Evolutionary conservation across 352 stramenopile genomes (phyloP).

Genomic region (Peronospora tabacina): DNA sequence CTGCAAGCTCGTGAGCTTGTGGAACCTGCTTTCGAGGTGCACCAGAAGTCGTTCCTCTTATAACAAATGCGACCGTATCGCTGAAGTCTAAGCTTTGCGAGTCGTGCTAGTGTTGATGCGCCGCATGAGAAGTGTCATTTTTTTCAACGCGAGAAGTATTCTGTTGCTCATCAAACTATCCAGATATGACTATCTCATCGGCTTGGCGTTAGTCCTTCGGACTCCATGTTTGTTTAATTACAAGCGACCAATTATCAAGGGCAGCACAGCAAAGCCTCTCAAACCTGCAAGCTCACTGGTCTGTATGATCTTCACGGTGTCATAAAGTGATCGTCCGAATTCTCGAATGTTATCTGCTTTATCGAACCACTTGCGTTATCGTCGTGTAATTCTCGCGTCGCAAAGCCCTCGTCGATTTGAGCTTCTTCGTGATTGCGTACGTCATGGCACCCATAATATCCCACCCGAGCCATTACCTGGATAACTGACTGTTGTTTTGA

Average conservation of each 20-base stretch:
- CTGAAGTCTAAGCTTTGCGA: neutral
- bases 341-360: constrained; percentile 42
- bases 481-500: constrained; percentile 1
- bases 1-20: constrained; percentile 26
- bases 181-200: no score
- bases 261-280: no score
- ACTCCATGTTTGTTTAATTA: no score
- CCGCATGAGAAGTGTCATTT: no score
- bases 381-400: constrained; percentile 66
- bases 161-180: no score
- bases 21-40: constrained; percentile 29
- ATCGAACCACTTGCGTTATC: constrained; percentile 34
- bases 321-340: no score
- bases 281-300: no score
- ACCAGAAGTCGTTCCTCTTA: constrained; percentile 47
- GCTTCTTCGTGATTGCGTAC: constrained; percentile 62
- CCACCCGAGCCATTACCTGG: neutral
- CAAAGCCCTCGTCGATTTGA: constrained; percentile 74
- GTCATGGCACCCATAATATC: constrained; percentile 2
- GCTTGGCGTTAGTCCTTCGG: no score
- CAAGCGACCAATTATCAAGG: no score
- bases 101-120: neutral
- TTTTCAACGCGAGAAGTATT: no score
- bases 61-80: constrained; percentile 5
- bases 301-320: no score